Evolutionary conservation across 345 rosid species (phyloP).

Genomic region (Eucalyptus regnans): DNA sequence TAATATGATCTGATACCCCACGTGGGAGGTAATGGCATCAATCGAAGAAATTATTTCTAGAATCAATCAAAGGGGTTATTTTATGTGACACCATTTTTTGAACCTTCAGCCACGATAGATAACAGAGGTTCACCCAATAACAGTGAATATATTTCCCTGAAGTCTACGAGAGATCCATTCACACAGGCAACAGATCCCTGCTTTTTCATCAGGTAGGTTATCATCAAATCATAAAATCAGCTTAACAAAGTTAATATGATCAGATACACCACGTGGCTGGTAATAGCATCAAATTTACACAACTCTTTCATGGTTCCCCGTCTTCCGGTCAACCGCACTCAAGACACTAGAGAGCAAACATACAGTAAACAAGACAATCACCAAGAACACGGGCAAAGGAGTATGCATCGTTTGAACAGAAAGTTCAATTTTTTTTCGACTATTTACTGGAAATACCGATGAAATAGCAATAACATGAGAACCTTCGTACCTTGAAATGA

Average conservation of each 20-base stretch:
- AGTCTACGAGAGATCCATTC: slow-evolving; percentile 36
- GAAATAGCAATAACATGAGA: background rate
- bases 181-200: slow-evolving; percentile 36
- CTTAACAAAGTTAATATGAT: background rate
- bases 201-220: slow-evolving; percentile 38
- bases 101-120: slow-evolving; percentile 24
- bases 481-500: slow-evolving; percentile 45
- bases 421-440: background rate
- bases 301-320: background rate
- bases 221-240: background rate
- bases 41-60: background rate
- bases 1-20: background rate
- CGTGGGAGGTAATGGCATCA: background rate
- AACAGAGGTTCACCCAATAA: slow-evolving; percentile 60
- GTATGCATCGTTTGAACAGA: background rate
- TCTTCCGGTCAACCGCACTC: background rate
- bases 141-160: slow-evolving; percentile 42
- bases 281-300: background rate
- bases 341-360: background rate
- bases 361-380: background rate
- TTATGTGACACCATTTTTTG: slow-evolving; percentile 47
- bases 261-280: background rate
- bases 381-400: background rate
- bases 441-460: background rate
- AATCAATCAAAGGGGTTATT: no score